Base-by-base conservation (phyloP, 1,284 basidiomycete species). In the Ceratobasidium sp. region DNA sequence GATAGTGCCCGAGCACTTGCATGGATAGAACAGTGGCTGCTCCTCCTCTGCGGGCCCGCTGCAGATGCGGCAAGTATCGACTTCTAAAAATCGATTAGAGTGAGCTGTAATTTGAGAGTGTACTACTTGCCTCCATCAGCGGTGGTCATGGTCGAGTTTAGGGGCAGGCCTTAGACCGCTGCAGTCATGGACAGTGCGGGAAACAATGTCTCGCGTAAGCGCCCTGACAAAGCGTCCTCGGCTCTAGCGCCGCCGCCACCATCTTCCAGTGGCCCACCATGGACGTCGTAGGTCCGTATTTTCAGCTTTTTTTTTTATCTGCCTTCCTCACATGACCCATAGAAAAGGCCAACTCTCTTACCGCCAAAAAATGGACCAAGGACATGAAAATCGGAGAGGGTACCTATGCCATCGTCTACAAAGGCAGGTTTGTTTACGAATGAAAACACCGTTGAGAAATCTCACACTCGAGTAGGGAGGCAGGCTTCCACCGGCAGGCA, bases 1-100 rank as follows among this genome's bases (percentile, higher is more conserved):
- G 74, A 99, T 98, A 4, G 94, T 96, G 23, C 97, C 97, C 16
- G 94, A 94, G 80, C 97, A 99, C 84, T 95, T 97, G 84, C 97
- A 99, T 2, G 97, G 97, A 81, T 97, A 89, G 80, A 96, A 97
- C 71, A 98, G 88, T 16, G 96, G 95, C 74, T 93, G 91, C 75
- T 89, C 91, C 30, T 88, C 87, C 80, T 98, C 96, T 48, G 90
- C 92, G 55, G 92, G 93, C 62, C 89, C 91, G 77, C 93, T 93
- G 85, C 94, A 96, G 80, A 96, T 96, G 76, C 94, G 87, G 81
- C 94, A 96, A 78, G 92, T 92, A 78, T 94, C 92, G 53, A 70
- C 36, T 43, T 70, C 67, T 70, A 41, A 9, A 46, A 30, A 9
- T 32, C 5, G 21, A 12, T 58, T 10, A 70, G 36, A 34, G 46